Base-by-base conservation (phyloP, 2,329 filamentous ascomycete species). In the Diaporthe sp. region DNA sequence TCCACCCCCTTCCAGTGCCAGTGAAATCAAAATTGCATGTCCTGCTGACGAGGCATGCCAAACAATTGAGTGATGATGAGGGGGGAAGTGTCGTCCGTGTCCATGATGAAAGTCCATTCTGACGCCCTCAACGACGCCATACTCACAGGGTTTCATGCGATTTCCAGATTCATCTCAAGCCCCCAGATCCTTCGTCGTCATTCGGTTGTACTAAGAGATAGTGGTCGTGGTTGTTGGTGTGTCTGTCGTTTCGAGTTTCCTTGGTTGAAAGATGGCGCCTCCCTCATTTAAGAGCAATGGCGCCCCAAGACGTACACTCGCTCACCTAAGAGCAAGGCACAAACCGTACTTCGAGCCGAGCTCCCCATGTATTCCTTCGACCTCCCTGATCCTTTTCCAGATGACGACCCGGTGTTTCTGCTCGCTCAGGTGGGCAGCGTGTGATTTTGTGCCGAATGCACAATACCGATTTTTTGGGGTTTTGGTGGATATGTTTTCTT, bases 281-380 rank as follows among this genome's bases (percentile, higher is more conserved):
- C 58, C 39, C 57, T 72, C 70, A 62, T 51, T 25, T 31, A 53
- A 72, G 57, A 61, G 55, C 55, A 72, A 68, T 68, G 49, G 62
- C 62, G n/a, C 42, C 42, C 70, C 70, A 72, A 60, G 70, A 51
- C 58, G 44, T 53, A 34, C 70, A 31, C 70, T 72, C 71, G 57
- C 71, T 65, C 71, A 73, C 49, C 34, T n/a, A 73, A 73, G 71
- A 73, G 71, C 58, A 57, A 73, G 71, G 17, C 51, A 65, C 58
- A 73, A 42, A 61, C 58, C 12, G 58, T 53, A 65, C 58, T 57
- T 10, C 37, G 51, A 44, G 60, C 10, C 22, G 25, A 44, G 17
- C 31, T 13, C 49, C 12, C 13, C 9, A 31, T 34, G 49, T 42
- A 25, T 49, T 9, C 2, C 25, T 9, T 55, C 34, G 34, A 55